Percentiles rank a stretch among this genome's conserved stretches.
These are phyloP conservation scores for Beauveria sp. DNA, from an alignment of 2,329 filamentous ascomycete species.

Conservation along the genomic window DNA sequence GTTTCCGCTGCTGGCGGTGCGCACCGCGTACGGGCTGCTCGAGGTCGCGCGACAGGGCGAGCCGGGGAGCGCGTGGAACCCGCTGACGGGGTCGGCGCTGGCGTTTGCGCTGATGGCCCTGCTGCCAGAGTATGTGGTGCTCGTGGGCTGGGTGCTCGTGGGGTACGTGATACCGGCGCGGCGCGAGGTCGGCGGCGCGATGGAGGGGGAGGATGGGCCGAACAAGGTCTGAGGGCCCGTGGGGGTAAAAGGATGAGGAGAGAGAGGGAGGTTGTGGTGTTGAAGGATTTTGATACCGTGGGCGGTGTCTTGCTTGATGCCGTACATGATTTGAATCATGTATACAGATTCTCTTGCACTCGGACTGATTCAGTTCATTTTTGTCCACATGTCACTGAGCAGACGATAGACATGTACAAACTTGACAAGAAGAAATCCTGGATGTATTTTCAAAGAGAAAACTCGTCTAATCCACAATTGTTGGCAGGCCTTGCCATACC, in stretches of 20 bases:
- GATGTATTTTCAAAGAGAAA: not conserved
- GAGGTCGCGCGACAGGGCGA: conserved; percentile 12
- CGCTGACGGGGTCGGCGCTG: conserved; percentile 14
- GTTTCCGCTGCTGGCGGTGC: conserved; percentile 17
- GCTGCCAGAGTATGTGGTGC: conserved; percentile 14
- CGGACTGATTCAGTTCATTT: not conserved
- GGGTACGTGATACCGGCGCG: conserved; percentile 9
- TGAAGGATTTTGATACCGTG: conserved; percentile 11
- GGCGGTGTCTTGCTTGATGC: not conserved
- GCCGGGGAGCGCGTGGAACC: conserved; percentile 14
- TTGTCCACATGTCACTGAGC: not conserved
- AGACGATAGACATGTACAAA: not conserved
- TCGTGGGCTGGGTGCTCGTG: conserved; percentile 12
- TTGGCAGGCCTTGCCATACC: not conserved
- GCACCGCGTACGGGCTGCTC: conserved; percentile 18
- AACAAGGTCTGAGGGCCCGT: not conserved
- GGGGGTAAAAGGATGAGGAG: not conserved
- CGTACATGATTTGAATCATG: too few relatives aligned
- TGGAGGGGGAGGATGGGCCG: not conserved
- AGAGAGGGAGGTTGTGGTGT: not conserved
- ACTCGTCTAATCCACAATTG: not conserved
- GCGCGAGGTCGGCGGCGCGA: not conserved
- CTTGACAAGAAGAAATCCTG: not conserved
- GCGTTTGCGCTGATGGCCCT: conserved; percentile 16
- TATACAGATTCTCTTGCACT: too few relatives aligned